A percentile compares a stretch with the other conserved stretches of the same genome.
Conservation (phyloP, 2,329 filamentous ascomycete species). For the Tolypocladium amazonense region DNA sequence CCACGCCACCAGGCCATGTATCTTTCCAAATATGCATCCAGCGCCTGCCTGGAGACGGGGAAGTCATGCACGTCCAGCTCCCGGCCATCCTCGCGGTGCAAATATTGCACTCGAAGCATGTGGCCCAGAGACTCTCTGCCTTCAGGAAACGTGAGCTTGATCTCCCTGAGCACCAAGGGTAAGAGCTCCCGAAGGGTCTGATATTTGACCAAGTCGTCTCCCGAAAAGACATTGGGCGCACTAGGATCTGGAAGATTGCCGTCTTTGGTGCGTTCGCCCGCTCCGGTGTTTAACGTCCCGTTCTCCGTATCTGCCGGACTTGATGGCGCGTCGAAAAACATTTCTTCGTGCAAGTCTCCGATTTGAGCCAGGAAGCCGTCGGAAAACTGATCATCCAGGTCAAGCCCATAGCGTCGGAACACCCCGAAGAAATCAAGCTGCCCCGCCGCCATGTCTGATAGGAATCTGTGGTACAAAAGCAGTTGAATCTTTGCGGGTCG, state of each 20-base stretch:
- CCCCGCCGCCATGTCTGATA: constrained; percentile 65
- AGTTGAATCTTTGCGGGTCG: constrained; percentile 77
- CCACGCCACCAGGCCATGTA: constrained; percentile 88
- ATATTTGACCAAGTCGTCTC: constrained; percentile 30
- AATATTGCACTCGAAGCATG: constrained; percentile 44
- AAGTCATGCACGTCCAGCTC: constrained; percentile 49
- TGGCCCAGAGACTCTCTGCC: constrained; percentile 36
- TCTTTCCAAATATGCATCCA: constrained; percentile 56
- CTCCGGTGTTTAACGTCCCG: not conserved
- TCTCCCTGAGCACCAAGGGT: constrained; percentile 32
- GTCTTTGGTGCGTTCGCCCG: not conserved
- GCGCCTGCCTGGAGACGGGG: constrained; percentile 50
- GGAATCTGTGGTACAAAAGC: constrained; percentile 77
- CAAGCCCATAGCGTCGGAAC: constrained; percentile 60
- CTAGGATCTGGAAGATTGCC: no score
- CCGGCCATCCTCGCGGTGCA: constrained; percentile 39
- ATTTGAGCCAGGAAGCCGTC: constrained; percentile 72
- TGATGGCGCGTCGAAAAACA: constrained; percentile 41
- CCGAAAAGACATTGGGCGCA: not conserved
- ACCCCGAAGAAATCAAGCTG: constrained; percentile 59
- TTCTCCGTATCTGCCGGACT: constrained; percentile 17
- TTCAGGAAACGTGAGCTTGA: constrained; percentile 40
- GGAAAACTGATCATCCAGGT: constrained; percentile 57
- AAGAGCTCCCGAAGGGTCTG: constrained; percentile 36
- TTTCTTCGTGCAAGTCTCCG: constrained; percentile 54